Evolutionary conservation across 2,329 filamentous ascomycete species (phyloP), one percentile per base, ranked within the genome.

Genomic region (Chrysosporium queenslandicum): DNA sequence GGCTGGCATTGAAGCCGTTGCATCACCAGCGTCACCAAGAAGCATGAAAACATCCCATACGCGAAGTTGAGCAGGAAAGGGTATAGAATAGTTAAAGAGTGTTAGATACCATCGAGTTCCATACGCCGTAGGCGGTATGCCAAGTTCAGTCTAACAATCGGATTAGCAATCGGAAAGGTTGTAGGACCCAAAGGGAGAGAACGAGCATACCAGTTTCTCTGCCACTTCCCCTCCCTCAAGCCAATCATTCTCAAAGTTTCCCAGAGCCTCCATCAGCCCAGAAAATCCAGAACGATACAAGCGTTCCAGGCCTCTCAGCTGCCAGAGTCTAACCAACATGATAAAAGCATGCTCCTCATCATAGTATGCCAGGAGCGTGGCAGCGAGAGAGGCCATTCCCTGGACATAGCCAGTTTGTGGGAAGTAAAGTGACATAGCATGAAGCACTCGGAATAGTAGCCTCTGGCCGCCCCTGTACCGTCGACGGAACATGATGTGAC

Each of bases 21-120:
- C 59, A 25, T 77, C 73, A n/a, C 81, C 74, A 8, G 78, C 76
- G 60, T 91, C 87, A 43, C 91, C 92, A 11, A 97, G 79, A 12
- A 98, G 80, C 79, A 98, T 88, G 70, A 97, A 97, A 1, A 96
- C 86, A 64, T 98, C 92, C 92, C 92, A 98, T 14, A 98, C 86
- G 46, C 92, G 85, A 32, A 98, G 81, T 68, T 97, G 92, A 2
- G 91, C 90, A 0, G 87, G 79, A 62, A 97, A 98, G 0, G 92
- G 92, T 48, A 98, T 87, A 14, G 88, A 94, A 63, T 97, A 85
- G 69, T 97, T 97, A 77, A 98, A 98, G 7, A 98, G 76, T 1
- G 92, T 98, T 48, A 98, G 77, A 66, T 98, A 98, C 92, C 92
- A 98, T 49, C 90, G 79, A 3, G 91, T 97, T 29, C 90, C 92